A percentile compares a stretch with the other conserved stretches of the same genome.
These are phyloP conservation scores for Pascua sp. DNA, from an alignment of 1,284 basidiomycete genomes.

Conservation along the genomic window DNA sequence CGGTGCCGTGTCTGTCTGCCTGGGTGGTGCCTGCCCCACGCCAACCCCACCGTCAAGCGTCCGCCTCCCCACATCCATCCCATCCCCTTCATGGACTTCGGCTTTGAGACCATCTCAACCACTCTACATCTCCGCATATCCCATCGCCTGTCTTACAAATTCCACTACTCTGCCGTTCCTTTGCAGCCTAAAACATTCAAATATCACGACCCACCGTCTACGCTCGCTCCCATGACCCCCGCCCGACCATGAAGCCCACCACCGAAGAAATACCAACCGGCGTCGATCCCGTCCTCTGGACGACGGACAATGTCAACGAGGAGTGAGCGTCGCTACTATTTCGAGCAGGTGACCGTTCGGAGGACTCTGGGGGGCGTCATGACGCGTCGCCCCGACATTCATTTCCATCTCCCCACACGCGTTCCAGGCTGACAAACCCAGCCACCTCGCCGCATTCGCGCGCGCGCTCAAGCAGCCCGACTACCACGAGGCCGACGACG, in stretches of 20 bases:
- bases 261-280: constrained; percentile 10
- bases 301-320: constrained; percentile 66
- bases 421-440: constrained; percentile 9
- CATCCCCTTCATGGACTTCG: no score
- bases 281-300: constrained; percentile 36
- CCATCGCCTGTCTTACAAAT: no score
- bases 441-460: constrained; percentile 45
- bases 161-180: no score
- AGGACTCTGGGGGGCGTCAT: no score
- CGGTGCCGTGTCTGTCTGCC: no score
- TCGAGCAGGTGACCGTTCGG: no score
- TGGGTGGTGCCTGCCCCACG: no score
- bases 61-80: no score
- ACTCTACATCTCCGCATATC: background rate
- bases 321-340: constrained; percentile 51
- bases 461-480: constrained; percentile 37
- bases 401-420: background rate
- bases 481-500: constrained; percentile 34
- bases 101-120: background rate
- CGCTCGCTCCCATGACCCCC: background rate
- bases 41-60: no score
- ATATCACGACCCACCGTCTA: background rate
- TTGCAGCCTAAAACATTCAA: no score
- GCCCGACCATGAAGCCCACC: background rate
- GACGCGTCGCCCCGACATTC: no score